phyloP scores from a whole-genome alignment of 768 basidiomycete genomes.

The Termitomyces sp. region DNA sequence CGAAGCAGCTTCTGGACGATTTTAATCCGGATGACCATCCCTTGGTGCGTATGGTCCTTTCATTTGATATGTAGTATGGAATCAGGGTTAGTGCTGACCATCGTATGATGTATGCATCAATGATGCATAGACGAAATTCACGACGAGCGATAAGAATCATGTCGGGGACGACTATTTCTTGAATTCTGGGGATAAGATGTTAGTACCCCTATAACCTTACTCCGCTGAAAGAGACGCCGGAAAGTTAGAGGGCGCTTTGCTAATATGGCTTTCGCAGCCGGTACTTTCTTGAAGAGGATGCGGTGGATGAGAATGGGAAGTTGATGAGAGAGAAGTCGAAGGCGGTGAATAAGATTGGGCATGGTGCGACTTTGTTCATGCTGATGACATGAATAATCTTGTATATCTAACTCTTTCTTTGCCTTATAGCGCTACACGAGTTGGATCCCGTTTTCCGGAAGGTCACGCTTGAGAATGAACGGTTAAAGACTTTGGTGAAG shows the following conservation, averaged over 20 bases:
- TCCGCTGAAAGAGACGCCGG: background rate
- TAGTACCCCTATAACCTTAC: slow-evolving; percentile 7
- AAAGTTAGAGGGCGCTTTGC: background rate
- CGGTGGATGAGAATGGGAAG: slow-evolving; percentile 65
- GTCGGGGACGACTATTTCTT: slow-evolving; percentile 94
- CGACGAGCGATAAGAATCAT: slow-evolving; percentile 72
- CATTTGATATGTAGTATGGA: background rate
- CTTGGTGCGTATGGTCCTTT: slow-evolving; percentile 41
- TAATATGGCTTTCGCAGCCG: slow-evolving; percentile 34
- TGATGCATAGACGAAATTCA: slow-evolving; percentile 76
- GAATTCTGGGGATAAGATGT: slow-evolving; percentile 88
- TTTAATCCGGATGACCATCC: slow-evolving; percentile 82
- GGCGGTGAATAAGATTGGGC: slow-evolving; percentile 94
- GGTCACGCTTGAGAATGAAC: slow-evolving; percentile 78
- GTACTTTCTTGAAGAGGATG: slow-evolving; percentile 91
- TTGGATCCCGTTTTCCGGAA: slow-evolving; percentile 78
- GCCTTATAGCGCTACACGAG: slow-evolving; percentile 68
- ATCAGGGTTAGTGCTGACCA: background rate
- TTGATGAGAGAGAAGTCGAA: slow-evolving; percentile 68
- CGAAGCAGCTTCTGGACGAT: slow-evolving; percentile 72
- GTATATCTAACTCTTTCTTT: background rate
- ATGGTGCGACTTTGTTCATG: slow-evolving; percentile 46
- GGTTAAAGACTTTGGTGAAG: slow-evolving; percentile 62
- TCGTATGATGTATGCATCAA: background rate
- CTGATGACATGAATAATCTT: background rate